These are phyloP conservation scores for Sinapis alba DNA, from an alignment of 441 rosid genomes.

Conservation along the genomic window DNA sequence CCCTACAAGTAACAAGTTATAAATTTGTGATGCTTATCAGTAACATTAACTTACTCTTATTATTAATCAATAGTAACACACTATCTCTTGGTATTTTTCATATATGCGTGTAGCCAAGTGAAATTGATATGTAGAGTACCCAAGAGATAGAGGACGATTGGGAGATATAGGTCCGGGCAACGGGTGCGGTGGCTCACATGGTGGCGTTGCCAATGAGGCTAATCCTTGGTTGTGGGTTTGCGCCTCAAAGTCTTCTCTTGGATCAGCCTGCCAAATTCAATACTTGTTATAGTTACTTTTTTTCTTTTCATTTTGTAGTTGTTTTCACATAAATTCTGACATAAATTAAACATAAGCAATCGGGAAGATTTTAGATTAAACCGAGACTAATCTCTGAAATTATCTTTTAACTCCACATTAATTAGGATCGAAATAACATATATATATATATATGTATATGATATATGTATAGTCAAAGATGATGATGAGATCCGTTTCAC, in stretches of 20 bases:
- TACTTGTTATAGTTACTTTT: not conserved
- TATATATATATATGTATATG: too few relatives aligned
- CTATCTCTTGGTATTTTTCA: not conserved
- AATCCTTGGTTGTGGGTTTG: slow-evolving; percentile 1
- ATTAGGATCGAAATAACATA: not conserved
- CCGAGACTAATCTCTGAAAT: not conserved
- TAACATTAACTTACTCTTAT: not conserved
- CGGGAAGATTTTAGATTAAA: not conserved
- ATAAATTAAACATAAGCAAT: not conserved
- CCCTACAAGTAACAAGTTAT: slow-evolving; percentile 12
- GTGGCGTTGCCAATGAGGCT: not conserved
- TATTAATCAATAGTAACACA: not conserved
- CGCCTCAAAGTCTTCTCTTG: slow-evolving; percentile 8
- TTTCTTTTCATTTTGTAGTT: not conserved
- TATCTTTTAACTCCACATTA: not conserved
- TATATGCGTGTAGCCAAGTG: not conserved
- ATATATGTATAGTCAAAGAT: not conserved
- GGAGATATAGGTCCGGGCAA: not conserved
- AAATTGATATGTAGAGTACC: slow-evolving; percentile 16
- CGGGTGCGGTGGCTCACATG: slow-evolving; percentile 2
- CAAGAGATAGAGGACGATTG: slow-evolving; percentile 17
- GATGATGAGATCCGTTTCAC: slow-evolving; percentile 12
- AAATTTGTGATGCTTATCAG: not conserved
- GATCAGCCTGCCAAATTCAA: slow-evolving; percentile 14
- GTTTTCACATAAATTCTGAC: not conserved